These are phyloP conservation scores for Skeletonema potamos DNA, from an alignment of 108 stramenopile species.

Conservation along the genomic window DNA sequence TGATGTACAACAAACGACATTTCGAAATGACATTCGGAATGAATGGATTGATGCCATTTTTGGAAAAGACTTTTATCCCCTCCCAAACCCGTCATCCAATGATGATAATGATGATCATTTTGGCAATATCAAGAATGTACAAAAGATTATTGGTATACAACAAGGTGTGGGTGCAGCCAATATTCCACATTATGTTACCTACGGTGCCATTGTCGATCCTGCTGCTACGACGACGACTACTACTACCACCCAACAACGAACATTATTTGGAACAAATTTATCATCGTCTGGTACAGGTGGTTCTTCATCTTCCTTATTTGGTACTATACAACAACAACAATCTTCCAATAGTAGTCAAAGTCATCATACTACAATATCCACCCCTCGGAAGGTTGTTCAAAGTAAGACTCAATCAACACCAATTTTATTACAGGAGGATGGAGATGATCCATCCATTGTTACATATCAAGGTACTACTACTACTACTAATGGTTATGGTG, in stretches of 20 bases:
- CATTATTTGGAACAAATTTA: no score
- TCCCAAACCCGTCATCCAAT: background rate
- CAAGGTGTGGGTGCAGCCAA: slow-evolving; percentile 55
- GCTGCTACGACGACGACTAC: background rate
- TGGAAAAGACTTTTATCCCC: slow-evolving; percentile 56
- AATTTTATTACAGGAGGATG: background rate
- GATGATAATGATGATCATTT: background rate
- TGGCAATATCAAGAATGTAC: no score
- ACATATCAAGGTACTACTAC: background rate
- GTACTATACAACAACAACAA: no score
- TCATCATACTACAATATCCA: background rate
- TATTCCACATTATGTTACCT: slow-evolving; percentile 43
- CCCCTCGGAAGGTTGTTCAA: background rate
- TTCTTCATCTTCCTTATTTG: no score
- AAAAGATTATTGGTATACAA: slow-evolving; percentile 5
- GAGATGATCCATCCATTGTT: slow-evolving; percentile 1
- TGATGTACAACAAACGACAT: slow-evolving; percentile 1
- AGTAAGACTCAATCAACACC: slow-evolving; percentile 1
- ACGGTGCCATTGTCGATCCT: slow-evolving; percentile 37
- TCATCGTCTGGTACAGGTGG: no score
- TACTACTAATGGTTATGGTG: background rate
- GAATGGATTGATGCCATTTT: slow-evolving; percentile 85
- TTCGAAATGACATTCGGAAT: slow-evolving; percentile 42
- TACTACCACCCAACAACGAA: background rate
- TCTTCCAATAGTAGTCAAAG: no score